Base-by-base conservation (phyloP, 106 monocot genomes). In the Dendrobium chrysotoxum region DNA sequence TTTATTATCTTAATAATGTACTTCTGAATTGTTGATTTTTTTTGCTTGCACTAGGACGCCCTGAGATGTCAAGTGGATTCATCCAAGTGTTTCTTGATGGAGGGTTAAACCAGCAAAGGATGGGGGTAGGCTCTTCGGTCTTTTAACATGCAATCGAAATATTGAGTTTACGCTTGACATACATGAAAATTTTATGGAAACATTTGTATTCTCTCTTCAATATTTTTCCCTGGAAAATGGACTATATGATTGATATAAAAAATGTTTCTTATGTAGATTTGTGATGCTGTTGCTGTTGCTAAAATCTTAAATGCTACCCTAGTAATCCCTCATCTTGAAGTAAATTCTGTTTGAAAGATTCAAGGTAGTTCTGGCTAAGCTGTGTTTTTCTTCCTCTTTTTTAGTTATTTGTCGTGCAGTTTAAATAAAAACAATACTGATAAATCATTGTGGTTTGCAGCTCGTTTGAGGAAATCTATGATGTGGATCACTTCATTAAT, bases 81-180 rank as follows among this genome's bases (percentile, higher is more conserved):
- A 82, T 95, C 76, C 94, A 95, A 86, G 94, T 95, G 9, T 95
- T 95, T 86, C 94, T 95, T 85, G 92, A 95, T 83, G 95, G 95
- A 80, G 90, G 95, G 53, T 77, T 95, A 79, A 95, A 95, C 66
- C 95, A 95, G 79, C 92, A 95, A 80, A 90, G 95, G 80, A 95
- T 95, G 95, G 95, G 21, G 82, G 95, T 95, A 90, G 74, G 76
- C 12, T 2, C 78, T 74, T 86, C 68, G 61, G 42, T 53, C 47
- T 35, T 38, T 55, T 31, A 57, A 78, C 40, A 0, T 58, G 38
- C 21, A 12, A 55, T 39, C 58, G 39, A 35, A 21, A 77, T 11
- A 15, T 74, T 20, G 17, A 40, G 11, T 47, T 25, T n/a, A 45
- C 3, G 9, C 28, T 47, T 44, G 9, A 8, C 11, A 13, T 9